Evolutionary conservation across 2,329 filamentous ascomycete genomes (phyloP), one percentile per base, ranked within the genome.

Genomic region (Nakataea oryzae): DNA sequence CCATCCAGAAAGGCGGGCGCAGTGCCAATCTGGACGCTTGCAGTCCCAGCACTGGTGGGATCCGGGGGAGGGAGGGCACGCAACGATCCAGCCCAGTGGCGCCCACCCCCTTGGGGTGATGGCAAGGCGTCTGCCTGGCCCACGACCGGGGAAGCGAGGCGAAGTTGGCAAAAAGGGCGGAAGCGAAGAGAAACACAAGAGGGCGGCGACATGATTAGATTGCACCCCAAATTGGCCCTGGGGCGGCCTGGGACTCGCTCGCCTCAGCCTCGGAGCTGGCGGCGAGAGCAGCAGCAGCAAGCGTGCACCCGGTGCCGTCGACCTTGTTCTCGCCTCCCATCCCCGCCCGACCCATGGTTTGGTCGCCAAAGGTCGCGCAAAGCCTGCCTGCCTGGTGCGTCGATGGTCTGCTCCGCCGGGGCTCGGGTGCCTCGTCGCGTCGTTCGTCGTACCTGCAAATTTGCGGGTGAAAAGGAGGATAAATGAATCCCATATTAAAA

Each of bases 401-500:
- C 41, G 2, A n/a, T n/a, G 17, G 17, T 47, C 41, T n/a, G 41
- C 41, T 47, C 41, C 41, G 41, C n/a, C 34, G 17, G 41, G 28
- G 47, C 28, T 27, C n/a, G 47, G 26, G n/a, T 59, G 50, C 62
- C 58, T 54, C 60, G 50, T 34, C 50, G 60, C 47, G 59, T 54
- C 26, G 41, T 60, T 55, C 24, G 24, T 28, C n/a, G 50, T 29
- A 24, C 28, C 59, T 64, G 63, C 68, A 70, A 76, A 75, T 75
- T 75, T 75, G 67, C 75, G 76, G 74, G 67, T 76, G 74, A 78
- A 77, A 73, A 70, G 67, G 57, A 65, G 70, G 68, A 73, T 76
- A 77, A 73, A 78, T 78, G 74, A 76, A 76, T 72, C 64, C 68
- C 67, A 77, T 73, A 77, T 77, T 78, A 73, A n/a, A n/a, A n/a